Evolutionary conservation across 129 eudicot species (phyloP).

Genomic region (Gnaphalium uliginosum): DNA sequence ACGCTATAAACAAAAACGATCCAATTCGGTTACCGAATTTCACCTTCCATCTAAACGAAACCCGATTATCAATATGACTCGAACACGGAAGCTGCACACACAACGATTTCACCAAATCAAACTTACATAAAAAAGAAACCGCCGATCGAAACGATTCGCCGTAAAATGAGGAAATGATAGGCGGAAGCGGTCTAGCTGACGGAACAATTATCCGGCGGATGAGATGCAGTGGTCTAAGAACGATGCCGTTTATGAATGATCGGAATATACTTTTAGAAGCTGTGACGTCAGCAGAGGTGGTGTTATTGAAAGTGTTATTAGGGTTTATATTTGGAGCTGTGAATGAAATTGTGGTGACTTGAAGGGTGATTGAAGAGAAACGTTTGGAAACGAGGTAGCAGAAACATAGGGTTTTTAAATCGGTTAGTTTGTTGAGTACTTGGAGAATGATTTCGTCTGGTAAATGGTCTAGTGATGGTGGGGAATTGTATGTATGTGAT

Average conservation of each 20-base stretch:
- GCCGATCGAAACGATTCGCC: constrained; percentile 37
- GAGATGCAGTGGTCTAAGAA: constrained; percentile 26
- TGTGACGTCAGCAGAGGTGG: background rate
- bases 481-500: constrained; percentile 2
- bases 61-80: constrained; percentile 20
- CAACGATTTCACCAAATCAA: constrained; percentile 28
- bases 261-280: constrained; percentile 10
- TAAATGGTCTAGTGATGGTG: constrained; percentile 20
- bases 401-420: constrained; percentile 35
- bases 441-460: constrained; percentile 41
- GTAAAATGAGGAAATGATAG: constrained; percentile 38
- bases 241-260: constrained; percentile 23
- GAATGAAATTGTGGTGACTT: constrained; percentile 29
- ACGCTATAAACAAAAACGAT: constrained; percentile 24
- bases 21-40: constrained; percentile 30
- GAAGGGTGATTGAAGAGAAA: constrained; percentile 30
- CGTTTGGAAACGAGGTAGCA: constrained; percentile 39
- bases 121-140: constrained; percentile 31
- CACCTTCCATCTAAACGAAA: constrained; percentile 38
- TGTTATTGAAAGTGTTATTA: background rate
- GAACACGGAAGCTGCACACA: constrained; percentile 32
- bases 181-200: constrained; percentile 26
- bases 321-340: constrained; percentile 22
- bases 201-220: constrained; percentile 32
- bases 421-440: constrained; percentile 24